phyloP scores from a whole-genome alignment of 2,329 filamentous ascomycete species.

The Rutstroemia sydowiana region DNA sequence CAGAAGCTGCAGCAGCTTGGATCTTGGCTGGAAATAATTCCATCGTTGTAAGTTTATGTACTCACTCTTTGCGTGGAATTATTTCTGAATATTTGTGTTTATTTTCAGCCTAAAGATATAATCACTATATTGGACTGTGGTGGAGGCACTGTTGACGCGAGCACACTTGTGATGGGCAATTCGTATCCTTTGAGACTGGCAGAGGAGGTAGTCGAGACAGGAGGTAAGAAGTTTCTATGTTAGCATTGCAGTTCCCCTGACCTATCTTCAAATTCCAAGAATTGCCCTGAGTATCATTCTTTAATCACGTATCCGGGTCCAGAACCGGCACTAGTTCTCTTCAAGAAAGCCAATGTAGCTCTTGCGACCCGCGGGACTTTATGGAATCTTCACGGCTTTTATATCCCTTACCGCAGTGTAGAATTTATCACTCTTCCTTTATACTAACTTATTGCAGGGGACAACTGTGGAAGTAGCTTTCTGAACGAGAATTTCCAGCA shows the following conservation, averaged over 20 bases:
- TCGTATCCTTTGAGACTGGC: slow-evolving; percentile 20
- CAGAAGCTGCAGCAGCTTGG: slow-evolving; percentile 25
- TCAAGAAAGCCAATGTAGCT: too few species aligned
- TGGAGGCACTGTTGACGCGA: slow-evolving; percentile 25
- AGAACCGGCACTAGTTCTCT: too few species aligned
- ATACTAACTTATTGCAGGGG: slow-evolving; percentile 1
- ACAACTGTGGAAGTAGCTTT: slow-evolving; percentile 13
- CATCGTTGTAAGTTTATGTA: not conserved
- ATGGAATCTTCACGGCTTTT: too few species aligned
- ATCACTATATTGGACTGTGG: slow-evolving; percentile 24
- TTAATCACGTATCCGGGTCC: too few species aligned
- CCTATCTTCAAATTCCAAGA: too few species aligned
- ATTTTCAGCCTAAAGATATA: slow-evolving; percentile 14
- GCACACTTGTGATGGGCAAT: slow-evolving; percentile 20
- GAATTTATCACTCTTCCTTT: not conserved
- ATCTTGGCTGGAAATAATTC: slow-evolving; percentile 13
- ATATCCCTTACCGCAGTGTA: too few species aligned
- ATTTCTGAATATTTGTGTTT: not conserved
- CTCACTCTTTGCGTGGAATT: too few species aligned
- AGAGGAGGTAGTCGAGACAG: slow-evolving; percentile 14
- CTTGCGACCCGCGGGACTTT: too few species aligned
- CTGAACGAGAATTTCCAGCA: slow-evolving; percentile 12
- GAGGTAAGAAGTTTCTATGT: slow-evolving; percentile 10
- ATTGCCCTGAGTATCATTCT: too few species aligned
- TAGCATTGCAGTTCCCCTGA: too few species aligned